phyloP scores from a whole-genome alignment of 169 alveolate genomes.

The Plasmodium adleri region DNA sequence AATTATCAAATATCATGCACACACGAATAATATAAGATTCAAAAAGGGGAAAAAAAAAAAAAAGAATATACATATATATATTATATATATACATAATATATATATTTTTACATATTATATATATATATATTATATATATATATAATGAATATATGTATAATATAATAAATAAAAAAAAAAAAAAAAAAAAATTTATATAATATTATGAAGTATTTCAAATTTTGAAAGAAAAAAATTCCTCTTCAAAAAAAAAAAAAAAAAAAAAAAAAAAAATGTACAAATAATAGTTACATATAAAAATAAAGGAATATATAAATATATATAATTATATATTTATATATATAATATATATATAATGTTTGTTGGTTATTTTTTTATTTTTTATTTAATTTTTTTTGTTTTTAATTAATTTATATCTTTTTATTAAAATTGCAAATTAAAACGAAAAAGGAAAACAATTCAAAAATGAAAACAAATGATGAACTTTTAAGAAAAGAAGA shows the following conservation, averaged over 20 bases:
- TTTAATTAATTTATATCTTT: neutral
- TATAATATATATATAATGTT: neutral
- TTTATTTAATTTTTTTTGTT: neutral
- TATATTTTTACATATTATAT: too few species aligned
- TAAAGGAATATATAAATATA: too few species aligned
- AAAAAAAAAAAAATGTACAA: slow-evolving; percentile 5
- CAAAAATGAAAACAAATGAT: slow-evolving; percentile 71
- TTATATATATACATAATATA: too few species aligned
- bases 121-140: too few species aligned
- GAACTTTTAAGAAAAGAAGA: slow-evolving; percentile 73
- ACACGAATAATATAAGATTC: neutral
- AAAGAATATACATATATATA: too few species aligned
- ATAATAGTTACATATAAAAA: neutral
- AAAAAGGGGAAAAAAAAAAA: neutral
- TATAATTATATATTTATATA: too few species aligned
- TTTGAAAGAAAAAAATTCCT: neutral
- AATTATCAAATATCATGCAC: neutral
- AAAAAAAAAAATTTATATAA: neutral
- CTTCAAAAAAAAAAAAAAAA: too few species aligned
- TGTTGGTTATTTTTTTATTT: neutral
- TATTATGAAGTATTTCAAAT: neutral
- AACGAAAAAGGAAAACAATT: slow-evolving; percentile 6
- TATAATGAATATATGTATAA: too few species aligned
- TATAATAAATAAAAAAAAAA: too few species aligned
- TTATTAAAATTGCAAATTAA: neutral